Percentiles rank a stretch among this genome's conserved stretches.
phyloP scores from a whole-genome alignment of 1,139 yeast species.

The Lodderomyces pseudojiufengensis region DNA sequence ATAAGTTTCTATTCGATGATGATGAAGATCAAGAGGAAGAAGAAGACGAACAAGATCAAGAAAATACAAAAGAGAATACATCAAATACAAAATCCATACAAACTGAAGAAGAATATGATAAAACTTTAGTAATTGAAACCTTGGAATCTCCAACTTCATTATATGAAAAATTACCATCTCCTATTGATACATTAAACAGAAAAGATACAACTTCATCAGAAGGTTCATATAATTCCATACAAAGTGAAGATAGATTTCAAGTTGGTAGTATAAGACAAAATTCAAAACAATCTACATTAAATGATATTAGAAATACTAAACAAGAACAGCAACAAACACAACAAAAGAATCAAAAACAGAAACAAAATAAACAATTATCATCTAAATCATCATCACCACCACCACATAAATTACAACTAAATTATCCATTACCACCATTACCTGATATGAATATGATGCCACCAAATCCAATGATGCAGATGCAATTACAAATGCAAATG shows the following conservation, averaged over 20 bases:
- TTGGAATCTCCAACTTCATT: not conserved
- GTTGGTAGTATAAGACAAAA: slow-evolving; percentile 16
- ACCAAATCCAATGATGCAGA: slow-evolving; percentile 7
- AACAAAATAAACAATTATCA: slow-evolving; percentile 3
- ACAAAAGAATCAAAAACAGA: slow-evolving; percentile 9
- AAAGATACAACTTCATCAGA: slow-evolving; percentile 29
- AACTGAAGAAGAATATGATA: slow-evolving; percentile 2
- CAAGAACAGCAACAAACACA: slow-evolving; percentile 5
- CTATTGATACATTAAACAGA: slow-evolving; percentile 18
- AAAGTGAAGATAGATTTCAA: slow-evolving; percentile 36
- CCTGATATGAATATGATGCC: slow-evolving; percentile 3
- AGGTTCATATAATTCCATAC: slow-evolving; percentile 34
- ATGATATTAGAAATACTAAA: not conserved
- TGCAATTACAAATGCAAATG: slow-evolving; percentile 4
- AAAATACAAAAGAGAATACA: slow-evolving; percentile 6
- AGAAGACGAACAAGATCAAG: slow-evolving; percentile 11
- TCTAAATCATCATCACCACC: not conserved
- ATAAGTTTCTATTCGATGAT: slow-evolving; percentile 29
- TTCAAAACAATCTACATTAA: slow-evolving; percentile 5
- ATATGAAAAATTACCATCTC: slow-evolving; percentile 13
- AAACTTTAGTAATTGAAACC: slow-evolving; percentile 6
- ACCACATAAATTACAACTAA: not conserved
- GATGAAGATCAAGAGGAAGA: slow-evolving; percentile 15
- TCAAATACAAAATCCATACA: too few species aligned
- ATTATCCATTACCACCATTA: slow-evolving; percentile 4